Conservation (phyloP, 2,329 filamentous ascomycete species). For the Cladophialophora yegresii region DNA sequence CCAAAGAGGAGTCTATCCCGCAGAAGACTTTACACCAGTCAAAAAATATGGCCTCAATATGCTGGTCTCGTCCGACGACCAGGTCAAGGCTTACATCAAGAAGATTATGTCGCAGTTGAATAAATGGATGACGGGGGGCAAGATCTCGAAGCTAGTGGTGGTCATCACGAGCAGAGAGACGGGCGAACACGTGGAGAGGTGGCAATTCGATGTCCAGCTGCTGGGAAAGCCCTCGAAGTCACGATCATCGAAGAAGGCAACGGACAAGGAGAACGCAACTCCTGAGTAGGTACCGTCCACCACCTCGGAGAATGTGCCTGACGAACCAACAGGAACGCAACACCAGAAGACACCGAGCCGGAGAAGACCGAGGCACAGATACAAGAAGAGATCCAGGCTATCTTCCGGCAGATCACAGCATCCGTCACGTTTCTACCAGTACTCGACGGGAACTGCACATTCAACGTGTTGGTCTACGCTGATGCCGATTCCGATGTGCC, state of each 20-base stretch:
- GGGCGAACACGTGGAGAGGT: conserved; percentile 91
- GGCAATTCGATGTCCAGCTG: conserved; percentile 90
- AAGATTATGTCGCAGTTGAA: conserved; percentile 98
- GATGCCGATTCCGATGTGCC: conserved; percentile 96
- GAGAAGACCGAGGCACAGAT: conserved; percentile 94
- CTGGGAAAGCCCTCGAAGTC: conserved; percentile 55
- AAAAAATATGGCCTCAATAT: conserved; percentile 99
- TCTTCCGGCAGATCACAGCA: conserved; percentile 97
- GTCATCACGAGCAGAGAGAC: conserved; percentile 98
- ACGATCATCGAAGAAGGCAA: conserved; percentile 52
- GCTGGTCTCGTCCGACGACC: conserved; percentile 94
- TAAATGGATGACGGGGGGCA: conserved; percentile 95
- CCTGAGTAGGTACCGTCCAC: conserved; percentile 51
- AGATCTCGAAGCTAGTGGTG: conserved; percentile 95
- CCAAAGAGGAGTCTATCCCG: conserved; percentile 79
- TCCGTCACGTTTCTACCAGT: conserved; percentile 96
- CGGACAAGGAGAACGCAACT: conserved; percentile 70
- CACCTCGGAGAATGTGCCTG: background rate
- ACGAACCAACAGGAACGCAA: conserved; percentile 38
- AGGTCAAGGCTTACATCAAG: conserved; percentile 98
- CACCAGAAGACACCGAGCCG: conserved; percentile 36
- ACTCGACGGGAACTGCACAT: conserved; percentile 91
- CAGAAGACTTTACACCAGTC: conserved; percentile 94
- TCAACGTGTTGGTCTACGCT: conserved; percentile 97
- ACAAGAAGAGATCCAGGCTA: conserved; percentile 90